Evolutionary conservation across 805 yeast species (phyloP).

Genomic region (Pichia occidentalis): DNA sequence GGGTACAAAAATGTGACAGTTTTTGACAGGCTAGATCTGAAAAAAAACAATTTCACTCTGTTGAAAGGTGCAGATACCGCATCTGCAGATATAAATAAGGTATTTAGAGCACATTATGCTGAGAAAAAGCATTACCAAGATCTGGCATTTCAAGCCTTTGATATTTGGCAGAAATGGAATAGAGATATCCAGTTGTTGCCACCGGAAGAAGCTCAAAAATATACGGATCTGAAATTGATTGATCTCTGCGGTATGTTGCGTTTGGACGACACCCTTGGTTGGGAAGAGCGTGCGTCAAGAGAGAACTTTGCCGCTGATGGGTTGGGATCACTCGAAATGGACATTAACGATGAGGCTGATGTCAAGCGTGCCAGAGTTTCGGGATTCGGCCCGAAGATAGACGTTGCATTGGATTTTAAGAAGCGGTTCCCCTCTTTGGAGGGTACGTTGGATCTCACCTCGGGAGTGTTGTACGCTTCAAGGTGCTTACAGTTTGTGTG

Average conservation of each 20-base stretch:
- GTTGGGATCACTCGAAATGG: slow-evolving; percentile 25
- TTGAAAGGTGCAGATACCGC: slow-evolving; percentile 21
- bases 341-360: slow-evolving; percentile 28
- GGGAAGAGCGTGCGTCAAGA: slow-evolving; percentile 23
- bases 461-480: slow-evolving; percentile 32
- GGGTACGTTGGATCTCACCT: slow-evolving; percentile 27
- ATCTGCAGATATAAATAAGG: slow-evolving; percentile 21
- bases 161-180: slow-evolving; percentile 17
- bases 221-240: slow-evolving; percentile 21
- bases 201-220: slow-evolving; percentile 21
- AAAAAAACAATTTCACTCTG: slow-evolving; percentile 13
- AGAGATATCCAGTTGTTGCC: slow-evolving; percentile 18
- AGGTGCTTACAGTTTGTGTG: slow-evolving; percentile 29
- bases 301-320: slow-evolving; percentile 25
- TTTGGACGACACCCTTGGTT: slow-evolving; percentile 23
- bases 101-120: slow-evolving; percentile 18
- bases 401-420: slow-evolving; percentile 15
- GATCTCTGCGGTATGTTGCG: slow-evolving; percentile 27
- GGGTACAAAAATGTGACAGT: slow-evolving; percentile 18
- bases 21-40: slow-evolving; percentile 17
- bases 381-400: slow-evolving; percentile 14
- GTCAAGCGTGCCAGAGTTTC: slow-evolving; percentile 25
- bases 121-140: slow-evolving; percentile 15
- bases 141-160: slow-evolving; percentile 17
- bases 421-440: slow-evolving; percentile 10